Evolutionary conservation across 2,329 filamentous ascomycete species (phyloP), one percentile per base, ranked within the genome.

Genomic region (Ophiocordyceps camponoti-floridani): DNA sequence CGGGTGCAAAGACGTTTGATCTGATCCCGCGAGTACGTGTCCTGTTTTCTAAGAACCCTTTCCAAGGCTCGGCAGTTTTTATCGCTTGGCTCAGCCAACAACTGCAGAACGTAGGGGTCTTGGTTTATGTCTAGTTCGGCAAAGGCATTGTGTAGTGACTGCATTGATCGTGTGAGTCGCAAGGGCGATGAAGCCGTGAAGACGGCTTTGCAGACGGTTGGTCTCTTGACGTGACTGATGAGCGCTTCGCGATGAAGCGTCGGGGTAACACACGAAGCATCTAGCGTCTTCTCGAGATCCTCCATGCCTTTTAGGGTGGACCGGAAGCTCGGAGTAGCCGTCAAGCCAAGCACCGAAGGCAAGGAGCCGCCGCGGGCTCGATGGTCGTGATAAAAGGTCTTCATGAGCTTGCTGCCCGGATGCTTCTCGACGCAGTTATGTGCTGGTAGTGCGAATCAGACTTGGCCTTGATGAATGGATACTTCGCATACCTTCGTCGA

Each of bases 321-420:
- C 45, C 68, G 74, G 50, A 81, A 76, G 4, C 84, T 72, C 0
- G 86, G 86, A 48, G 83, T 93, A 1, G 87, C 87, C 7, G 82
- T 88, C 23, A 94, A 66, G 0, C 86, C 87, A 5, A 94, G 65
- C 27, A 94, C 79, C 18, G 69, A 66, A 0, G 87, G 87, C 1
- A 75, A 58, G 0, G 53, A 43, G 0, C 57, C 47, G 0, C 65
- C 67, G 2, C 46, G 49, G 0, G 45, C 49, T 43, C 67, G 68
- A 16, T 56, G 59, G 27, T 65, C 62, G 48, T 77, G 73, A 53
- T 93, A 94, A 51, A 82, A 80, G 28, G 77, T 64, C 27, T 61
- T 64, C 82, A 94, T 89, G 31, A 94, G 81, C 37, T 66, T 72
- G 46, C 78, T 79, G 11, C 78, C 77, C 0, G 82, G 68, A 50